Evolutionary conservation across 306 rosid species (phyloP).

Genomic region (Corylus avellana): DNA sequence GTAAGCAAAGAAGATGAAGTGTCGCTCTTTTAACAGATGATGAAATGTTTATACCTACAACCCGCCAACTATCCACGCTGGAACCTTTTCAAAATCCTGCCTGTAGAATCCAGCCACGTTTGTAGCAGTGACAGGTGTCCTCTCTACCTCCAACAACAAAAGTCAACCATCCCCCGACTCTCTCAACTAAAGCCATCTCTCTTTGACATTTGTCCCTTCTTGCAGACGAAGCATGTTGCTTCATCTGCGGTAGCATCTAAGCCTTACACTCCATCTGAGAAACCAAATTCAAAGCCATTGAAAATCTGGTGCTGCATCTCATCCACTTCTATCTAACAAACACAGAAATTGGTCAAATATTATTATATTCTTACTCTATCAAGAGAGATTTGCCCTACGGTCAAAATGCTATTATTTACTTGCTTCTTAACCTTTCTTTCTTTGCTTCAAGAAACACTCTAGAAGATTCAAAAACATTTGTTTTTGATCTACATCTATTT

Average conservation of each 20-base stretch:
- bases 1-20: background rate
- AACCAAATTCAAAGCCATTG: constrained; percentile 43
- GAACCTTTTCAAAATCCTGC: background rate
- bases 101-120: constrained; percentile 32
- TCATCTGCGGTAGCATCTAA: constrained; percentile 26
- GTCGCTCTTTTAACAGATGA: constrained; percentile 2
- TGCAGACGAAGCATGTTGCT: constrained; percentile 34
- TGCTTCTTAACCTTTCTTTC: constrained; percentile 22
- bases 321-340: constrained; percentile 81
- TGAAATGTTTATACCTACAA: constrained; percentile 29
- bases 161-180: constrained; percentile 43
- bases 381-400: background rate
- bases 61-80: constrained; percentile 37
- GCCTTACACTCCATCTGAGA: constrained; percentile 25
- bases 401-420: constrained; percentile 6
- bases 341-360: constrained; percentile 35
- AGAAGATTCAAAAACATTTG: constrained; percentile 11
- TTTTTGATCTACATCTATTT: background rate
- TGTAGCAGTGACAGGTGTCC: constrained; percentile 36
- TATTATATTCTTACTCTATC: constrained; percentile 16
- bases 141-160: constrained; percentile 27
- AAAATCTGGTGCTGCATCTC: constrained; percentile 60
- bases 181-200: constrained; percentile 27
- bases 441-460: constrained; percentile 22
- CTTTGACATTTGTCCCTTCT: constrained; percentile 39